phyloP scores from a whole-genome alignment of 768 basidiomycete genomes.

The Psilocybe subaeruginosa region DNA sequence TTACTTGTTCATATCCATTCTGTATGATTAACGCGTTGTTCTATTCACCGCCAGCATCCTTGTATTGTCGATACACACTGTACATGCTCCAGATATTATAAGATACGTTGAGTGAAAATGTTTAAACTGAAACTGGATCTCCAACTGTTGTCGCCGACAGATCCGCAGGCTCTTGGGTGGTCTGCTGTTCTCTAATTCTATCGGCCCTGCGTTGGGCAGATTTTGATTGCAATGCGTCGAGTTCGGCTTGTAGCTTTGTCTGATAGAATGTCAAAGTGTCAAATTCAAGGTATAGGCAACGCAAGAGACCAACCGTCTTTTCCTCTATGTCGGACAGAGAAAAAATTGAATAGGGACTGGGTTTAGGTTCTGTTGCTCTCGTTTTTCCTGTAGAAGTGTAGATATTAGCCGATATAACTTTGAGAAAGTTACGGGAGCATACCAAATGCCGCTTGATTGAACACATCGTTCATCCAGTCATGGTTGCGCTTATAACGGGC shows the following conservation, averaged over 20 bases:
- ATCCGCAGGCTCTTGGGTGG: constrained; percentile 13
- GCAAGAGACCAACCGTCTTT: constrained; percentile 48
- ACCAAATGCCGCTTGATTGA: constrained; percentile 74
- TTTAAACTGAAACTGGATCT: not conserved
- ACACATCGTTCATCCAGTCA: constrained; percentile 84
- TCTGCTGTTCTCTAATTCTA: constrained; percentile 20
- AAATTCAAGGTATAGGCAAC: not conserved
- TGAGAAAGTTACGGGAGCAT: constrained; percentile 7
- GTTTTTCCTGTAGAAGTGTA: constrained; percentile 21
- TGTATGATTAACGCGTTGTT: too few relatives aligned
- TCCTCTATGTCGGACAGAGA: constrained; percentile 57
- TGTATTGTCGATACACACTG: too few relatives aligned
- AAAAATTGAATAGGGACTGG: constrained; percentile 63
- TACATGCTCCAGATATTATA: too few relatives aligned
- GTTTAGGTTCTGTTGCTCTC: constrained; percentile 39
- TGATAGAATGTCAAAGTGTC: constrained; percentile 1
- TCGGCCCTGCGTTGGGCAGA: constrained; percentile 46
- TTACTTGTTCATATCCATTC: not conserved
- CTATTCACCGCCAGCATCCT: too few relatives aligned
- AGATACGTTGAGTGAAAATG: not conserved
- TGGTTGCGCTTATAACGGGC: constrained; percentile 80
- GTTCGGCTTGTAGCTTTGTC: constrained; percentile 62
- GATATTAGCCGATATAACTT: not conserved
- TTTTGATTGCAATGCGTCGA: constrained; percentile 55
- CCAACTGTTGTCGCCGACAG: constrained; percentile 19